Percentiles rank a stretch among this genome's conserved stretches.
Conservation (phyloP, 2,329 filamentous ascomycete genomes). For the Colletotrichum sp. region DNA sequence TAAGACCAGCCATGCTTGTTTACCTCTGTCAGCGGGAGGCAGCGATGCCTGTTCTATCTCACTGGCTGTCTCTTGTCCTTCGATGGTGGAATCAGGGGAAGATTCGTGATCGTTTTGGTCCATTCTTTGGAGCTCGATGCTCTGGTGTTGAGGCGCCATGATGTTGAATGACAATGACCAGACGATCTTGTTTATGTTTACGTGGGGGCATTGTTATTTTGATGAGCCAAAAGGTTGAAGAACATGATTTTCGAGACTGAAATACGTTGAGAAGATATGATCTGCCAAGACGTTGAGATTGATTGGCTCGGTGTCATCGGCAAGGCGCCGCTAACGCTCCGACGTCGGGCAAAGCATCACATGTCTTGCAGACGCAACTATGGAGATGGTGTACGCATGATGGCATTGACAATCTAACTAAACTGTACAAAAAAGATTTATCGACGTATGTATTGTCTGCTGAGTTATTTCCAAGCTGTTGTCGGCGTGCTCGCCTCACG, state of each 20-base stretch:
- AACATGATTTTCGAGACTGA: no score
- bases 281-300: neutral
- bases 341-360: neutral
- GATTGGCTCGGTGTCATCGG: neutral
- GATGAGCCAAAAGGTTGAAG: no score
- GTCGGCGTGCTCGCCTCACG: no score
- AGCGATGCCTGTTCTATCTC: accelerated
- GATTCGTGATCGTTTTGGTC: accelerated
- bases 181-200: no score
- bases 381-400: no score
- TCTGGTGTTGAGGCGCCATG: neutral
- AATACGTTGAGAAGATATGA: neutral
- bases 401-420: no score
- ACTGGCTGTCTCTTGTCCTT: accelerated
- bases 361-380: no score
- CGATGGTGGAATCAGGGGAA: accelerated
- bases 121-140: accelerated
- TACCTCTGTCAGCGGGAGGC: neutral
- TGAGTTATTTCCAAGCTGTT: no score
- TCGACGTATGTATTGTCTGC: no score
- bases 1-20: neutral
- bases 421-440: no score
- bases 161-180: neutral
- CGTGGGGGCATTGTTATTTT: no score
- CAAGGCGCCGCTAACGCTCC: neutral